A percentile compares a stretch with the other conserved stretches of the same genome.
Evolutionary conservation across 331 rosid species (phyloP).

Genomic region (Rosa hybrid): DNA sequence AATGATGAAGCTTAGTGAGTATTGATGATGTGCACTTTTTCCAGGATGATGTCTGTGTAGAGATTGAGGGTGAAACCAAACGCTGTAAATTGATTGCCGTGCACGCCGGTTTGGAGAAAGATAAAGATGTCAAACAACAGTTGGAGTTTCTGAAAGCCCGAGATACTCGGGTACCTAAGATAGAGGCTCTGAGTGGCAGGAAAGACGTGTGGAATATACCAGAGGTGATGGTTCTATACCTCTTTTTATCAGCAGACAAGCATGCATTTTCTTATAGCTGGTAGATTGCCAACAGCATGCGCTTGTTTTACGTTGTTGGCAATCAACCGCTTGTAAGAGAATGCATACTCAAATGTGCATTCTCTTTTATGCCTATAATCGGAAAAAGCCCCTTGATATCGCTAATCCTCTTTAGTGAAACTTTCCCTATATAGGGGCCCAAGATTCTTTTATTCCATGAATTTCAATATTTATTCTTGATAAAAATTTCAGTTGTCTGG

Average conservation of each 20-base stretch:
- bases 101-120: slow-evolving; percentile 87
- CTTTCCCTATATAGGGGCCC: neutral
- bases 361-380: neutral
- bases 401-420: neutral
- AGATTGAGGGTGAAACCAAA: slow-evolving; percentile 54
- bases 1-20: slow-evolving; percentile 23
- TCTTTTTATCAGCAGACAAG: neutral
- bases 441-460: neutral
- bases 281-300: neutral
- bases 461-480: neutral
- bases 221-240: slow-evolving; percentile 53
- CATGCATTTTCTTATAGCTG: neutral
- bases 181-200: slow-evolving; percentile 71
- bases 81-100: slow-evolving; percentile 82
- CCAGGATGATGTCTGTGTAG: slow-evolving; percentile 71
- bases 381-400: neutral
- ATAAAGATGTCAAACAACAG: slow-evolving; percentile 61
- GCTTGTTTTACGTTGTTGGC: neutral
- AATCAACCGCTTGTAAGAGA: neutral
- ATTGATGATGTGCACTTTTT: slow-evolving; percentile 27
- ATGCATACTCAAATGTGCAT: neutral
- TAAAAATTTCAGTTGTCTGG: neutral
- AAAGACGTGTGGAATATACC: slow-evolving; percentile 76
- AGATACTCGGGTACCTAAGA: slow-evolving; percentile 68
- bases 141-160: slow-evolving; percentile 59